Evolutionary conservation across 2,329 filamentous ascomycete species (phyloP).

Genomic region (Nemania sp.): DNA sequence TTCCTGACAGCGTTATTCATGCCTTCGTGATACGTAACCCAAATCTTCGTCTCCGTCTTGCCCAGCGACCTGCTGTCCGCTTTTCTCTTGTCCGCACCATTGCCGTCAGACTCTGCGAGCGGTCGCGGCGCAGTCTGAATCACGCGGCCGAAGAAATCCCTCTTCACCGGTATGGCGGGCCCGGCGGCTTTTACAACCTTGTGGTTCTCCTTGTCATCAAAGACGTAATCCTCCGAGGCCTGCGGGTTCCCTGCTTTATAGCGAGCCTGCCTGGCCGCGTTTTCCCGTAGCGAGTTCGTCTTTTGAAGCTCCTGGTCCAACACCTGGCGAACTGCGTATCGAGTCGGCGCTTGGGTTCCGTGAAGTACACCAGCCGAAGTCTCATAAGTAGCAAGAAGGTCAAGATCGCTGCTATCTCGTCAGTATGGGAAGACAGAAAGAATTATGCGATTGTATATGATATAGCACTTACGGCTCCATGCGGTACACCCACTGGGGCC

Average conservation of each 20-base stretch:
- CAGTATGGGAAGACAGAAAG: not conserved
- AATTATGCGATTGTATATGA: constrained; percentile 1
- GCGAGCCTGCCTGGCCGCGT: constrained; percentile 67
- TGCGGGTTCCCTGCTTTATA: constrained; percentile 57
- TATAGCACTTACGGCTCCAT: constrained; percentile 81
- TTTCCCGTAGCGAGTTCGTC: constrained; percentile 69
- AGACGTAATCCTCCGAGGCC: constrained; percentile 31
- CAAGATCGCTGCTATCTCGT: constrained; percentile 61
- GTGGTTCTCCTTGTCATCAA: constrained; percentile 48
- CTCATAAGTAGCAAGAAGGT: constrained; percentile 75
- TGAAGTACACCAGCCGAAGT: constrained; percentile 62
- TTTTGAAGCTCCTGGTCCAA: constrained; percentile 87
- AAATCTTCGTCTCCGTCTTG: constrained; percentile 61
- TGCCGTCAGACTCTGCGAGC: constrained; percentile 46
- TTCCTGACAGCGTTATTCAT: constrained; percentile 80
- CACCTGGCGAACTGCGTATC: constrained; percentile 93
- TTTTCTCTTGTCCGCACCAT: constrained; percentile 34
- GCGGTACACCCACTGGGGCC: constrained; percentile 80
- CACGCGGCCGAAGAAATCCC: constrained; percentile 47
- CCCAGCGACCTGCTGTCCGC: constrained; percentile 35
- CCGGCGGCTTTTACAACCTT: constrained; percentile 28
- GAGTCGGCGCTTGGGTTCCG: constrained; percentile 69
- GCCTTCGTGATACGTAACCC: constrained; percentile 78
- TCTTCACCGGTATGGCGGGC: constrained; percentile 44
- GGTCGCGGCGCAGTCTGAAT: constrained; percentile 41